Base-by-base conservation (phyloP, 805 yeast species). In the Kluyveromyces dobzhanskii region DNA sequence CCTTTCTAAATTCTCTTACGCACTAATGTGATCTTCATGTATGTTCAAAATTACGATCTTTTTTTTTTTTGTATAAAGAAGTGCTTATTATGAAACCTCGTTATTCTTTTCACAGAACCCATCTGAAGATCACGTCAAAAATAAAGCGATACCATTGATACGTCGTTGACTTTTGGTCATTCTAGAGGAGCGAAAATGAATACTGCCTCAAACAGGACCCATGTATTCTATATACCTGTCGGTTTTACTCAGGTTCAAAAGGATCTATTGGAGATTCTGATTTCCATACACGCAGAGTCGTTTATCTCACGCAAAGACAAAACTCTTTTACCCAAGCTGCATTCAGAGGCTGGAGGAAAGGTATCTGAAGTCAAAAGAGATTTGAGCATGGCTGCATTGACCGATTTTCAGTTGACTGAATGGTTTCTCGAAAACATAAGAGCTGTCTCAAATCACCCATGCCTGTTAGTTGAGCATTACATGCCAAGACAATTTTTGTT, bases 391-490 rank as follows among this genome's bases (percentile, higher is more conserved):
- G 36, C 45, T 9, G 37, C 41, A 17, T 37, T 43, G 23, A 39
- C 45, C 8, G 27, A 32, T 10, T n/a, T 16, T 18, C 62, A 58
- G 40, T 36, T 58, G 41, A 53, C 49, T 14, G 52, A 51, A 30
- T 39, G 57, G 42, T 47, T 58, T 4, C 51, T 54, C 32, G 45
- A 50, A 5, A 77, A 72, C 47, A 53, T 79, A 4, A 51, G 65
- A 27, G 67, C 70, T n/a, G 59, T 78, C 0, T 64, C 72, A 3
- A 76, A 72, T 48, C 88, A 84, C 57, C 85, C 90, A 2, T 75
- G 80, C 30, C 59, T 84, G 29, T 55, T 84, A 31, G 88, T 83
- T 23, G 84, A 81, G 47, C 92, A 84, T 56, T 84, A 76, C 49
- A 77, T 82, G 56, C 87, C 92, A 6, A 76, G 76, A 47, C 80